These are phyloP conservation scores for Melanogaster broomeanus DNA, from an alignment of 768 basidiomycete species.

Conservation along the genomic window DNA sequence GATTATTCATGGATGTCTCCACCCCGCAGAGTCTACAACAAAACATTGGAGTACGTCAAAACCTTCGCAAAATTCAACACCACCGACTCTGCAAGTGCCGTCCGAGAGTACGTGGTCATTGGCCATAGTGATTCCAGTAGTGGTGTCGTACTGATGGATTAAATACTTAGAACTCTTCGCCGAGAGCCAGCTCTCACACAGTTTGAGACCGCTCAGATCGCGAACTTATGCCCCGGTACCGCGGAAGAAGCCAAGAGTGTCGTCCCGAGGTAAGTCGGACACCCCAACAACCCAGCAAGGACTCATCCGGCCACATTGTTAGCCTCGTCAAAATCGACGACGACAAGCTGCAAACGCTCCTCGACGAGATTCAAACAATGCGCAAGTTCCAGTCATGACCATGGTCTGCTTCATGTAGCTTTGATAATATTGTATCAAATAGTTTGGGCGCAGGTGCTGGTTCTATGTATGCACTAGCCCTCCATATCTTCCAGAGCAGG, in stretches of 20 bases:
- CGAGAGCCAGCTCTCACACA: constrained; percentile 80
- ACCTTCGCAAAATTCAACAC: constrained; percentile 90
- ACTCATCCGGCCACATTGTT: neutral
- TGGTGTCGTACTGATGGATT: neutral
- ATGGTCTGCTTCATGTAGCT: neutral
- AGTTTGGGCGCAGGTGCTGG: neutral
- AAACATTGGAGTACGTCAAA: constrained; percentile 89
- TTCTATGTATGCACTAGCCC: constrained; percentile 37
- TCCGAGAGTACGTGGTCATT: constrained; percentile 69
- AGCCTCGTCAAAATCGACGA: constrained; percentile 90
- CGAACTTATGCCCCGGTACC: constrained; percentile 85
- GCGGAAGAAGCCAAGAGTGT: constrained; percentile 92
- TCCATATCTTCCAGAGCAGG: constrained; percentile 53
- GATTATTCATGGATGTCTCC: constrained; percentile 3
- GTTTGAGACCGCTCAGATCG: constrained; percentile 92
- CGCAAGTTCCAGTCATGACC: constrained; percentile 81
- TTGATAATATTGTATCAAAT: constrained; percentile 4
- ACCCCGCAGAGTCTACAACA: constrained; percentile 83
- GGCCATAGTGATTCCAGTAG: neutral
- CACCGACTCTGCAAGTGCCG: constrained; percentile 79
- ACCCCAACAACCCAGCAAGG: neutral
- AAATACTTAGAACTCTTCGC: constrained; percentile 68
- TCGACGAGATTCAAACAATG: constrained; percentile 90
- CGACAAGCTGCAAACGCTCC: constrained; percentile 75
- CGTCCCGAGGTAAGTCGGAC: constrained; percentile 67